A percentile compares a stretch with the other conserved stretches of the same genome.
phyloP scores from a whole-genome alignment of 2,329 filamentous ascomycete genomes.

The Penicillium sp. region DNA sequence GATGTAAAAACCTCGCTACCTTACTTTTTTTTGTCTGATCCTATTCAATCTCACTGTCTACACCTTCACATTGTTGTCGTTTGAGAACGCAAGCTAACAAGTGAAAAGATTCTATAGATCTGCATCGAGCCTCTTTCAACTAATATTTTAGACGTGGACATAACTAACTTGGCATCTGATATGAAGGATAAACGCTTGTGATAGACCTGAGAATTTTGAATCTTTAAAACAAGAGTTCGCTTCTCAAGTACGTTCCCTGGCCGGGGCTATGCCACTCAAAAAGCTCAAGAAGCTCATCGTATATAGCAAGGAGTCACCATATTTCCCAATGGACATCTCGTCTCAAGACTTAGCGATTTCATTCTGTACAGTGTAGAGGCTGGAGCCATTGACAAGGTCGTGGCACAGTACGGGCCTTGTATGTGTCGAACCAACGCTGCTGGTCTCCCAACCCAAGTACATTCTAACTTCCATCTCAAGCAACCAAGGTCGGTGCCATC shows the following conservation, averaged over 20 bases:
- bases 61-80: constrained; percentile 7
- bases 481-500: constrained; percentile 91
- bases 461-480: constrained; percentile 50
- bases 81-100: constrained; percentile 25
- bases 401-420: constrained; percentile 89
- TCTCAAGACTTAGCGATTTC: constrained; percentile 94
- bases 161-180: constrained; percentile 32
- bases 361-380: constrained; percentile 99
- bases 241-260: constrained; percentile 70
- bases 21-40: constrained; percentile 83
- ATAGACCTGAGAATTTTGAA: constrained; percentile 85
- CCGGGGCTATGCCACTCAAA: constrained; percentile 34
- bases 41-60: constrained; percentile 15
- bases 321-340: constrained; percentile 88
- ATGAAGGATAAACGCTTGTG: constrained; percentile 87
- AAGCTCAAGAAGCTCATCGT: constrained; percentile 34
- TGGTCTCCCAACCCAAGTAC: constrained; percentile 5
- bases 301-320: constrained; percentile 81
- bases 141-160: neutral
- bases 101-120: constrained; percentile 20
- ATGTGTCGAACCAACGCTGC: constrained; percentile 46
- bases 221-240: constrained; percentile 76
- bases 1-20: constrained; percentile 99
- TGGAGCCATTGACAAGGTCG: constrained; percentile 81
- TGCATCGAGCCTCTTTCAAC: constrained; percentile 1